Percentiles rank a stretch among this genome's conserved stretches.
Conservation (phyloP, 768 basidiomycete species). For the Rhizopogon rudus region DNA sequence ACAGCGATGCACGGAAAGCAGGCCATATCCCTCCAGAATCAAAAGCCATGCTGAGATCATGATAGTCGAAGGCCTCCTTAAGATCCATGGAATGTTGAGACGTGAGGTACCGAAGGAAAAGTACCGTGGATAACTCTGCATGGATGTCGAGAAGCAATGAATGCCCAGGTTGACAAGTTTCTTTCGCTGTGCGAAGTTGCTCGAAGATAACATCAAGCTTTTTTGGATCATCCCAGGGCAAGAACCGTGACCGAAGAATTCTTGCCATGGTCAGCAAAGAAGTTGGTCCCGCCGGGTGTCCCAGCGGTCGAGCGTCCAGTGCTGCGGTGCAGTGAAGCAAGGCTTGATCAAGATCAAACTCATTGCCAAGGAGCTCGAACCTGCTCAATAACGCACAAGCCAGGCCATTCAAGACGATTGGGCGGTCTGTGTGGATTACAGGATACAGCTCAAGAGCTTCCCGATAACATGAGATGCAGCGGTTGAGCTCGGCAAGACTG, state of each 20-base stretch:
- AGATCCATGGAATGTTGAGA: conserved; percentile 15
- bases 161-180: conserved; percentile 14
- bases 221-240: conserved; percentile 15
- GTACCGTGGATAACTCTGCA: conserved; percentile 14
- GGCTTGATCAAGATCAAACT: conserved; percentile 23
- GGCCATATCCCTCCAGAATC: conserved; percentile 12
- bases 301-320: background rate
- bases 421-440: conserved; percentile 10
- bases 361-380: conserved; percentile 19
- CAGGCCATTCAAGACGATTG: conserved; percentile 11
- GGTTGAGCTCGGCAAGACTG: conserved; percentile 17
- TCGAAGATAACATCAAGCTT: conserved; percentile 22
- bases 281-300: conserved; percentile 10
- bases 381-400: conserved; percentile 18
- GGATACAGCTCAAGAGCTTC: conserved; percentile 18
- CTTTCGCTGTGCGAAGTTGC: conserved; percentile 20
- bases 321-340: conserved; percentile 11
- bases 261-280: conserved; percentile 18
- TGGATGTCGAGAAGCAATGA: conserved; percentile 19
- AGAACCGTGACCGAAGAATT: conserved; percentile 16
- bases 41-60: conserved; percentile 13
- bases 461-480: conserved; percentile 20
- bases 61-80: conserved; percentile 17
- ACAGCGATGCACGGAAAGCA: conserved; percentile 13
- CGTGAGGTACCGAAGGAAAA: conserved; percentile 21